Evolutionary conservation across 2,329 filamentous ascomycete genomes (phyloP).

Genomic region (Thermochaetoides dissita): DNA sequence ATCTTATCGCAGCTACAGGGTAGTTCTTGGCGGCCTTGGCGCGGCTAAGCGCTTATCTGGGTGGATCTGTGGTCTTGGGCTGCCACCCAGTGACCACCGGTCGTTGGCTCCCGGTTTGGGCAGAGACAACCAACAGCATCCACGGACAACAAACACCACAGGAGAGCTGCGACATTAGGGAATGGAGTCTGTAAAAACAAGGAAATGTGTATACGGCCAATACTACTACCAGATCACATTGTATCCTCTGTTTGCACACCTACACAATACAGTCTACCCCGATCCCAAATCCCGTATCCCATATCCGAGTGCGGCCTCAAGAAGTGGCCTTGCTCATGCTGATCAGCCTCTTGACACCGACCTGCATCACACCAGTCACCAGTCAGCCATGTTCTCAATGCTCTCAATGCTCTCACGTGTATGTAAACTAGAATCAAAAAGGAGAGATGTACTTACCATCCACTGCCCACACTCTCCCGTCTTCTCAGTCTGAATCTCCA

Average conservation of each 20-base stretch:
- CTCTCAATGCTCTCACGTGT: neutral
- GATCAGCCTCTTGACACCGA: constrained; percentile 63
- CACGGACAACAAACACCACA: too few species aligned
- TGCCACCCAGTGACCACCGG: too few species aligned
- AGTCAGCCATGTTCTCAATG: constrained; percentile 25
- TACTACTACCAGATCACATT: constrained; percentile 3
- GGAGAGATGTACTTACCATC: constrained; percentile 52
- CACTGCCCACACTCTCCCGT: constrained; percentile 71
- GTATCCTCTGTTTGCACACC: constrained; percentile 3
- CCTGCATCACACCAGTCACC: constrained; percentile 30
- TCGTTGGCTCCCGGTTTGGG: too few species aligned
- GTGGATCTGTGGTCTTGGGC: too few species aligned
- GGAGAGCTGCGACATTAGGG: too few species aligned
- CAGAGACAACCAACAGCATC: too few species aligned
- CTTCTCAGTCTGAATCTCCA: constrained; percentile 63
- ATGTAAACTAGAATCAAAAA: neutral
- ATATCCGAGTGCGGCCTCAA: constrained; percentile 19
- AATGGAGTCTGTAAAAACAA: neutral
- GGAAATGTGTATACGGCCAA: neutral
- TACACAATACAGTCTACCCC: neutral
- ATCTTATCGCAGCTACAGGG: constrained; percentile 12
- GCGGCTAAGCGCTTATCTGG: too few species aligned
- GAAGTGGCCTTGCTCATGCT: constrained; percentile 68
- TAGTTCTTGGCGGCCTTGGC: too few species aligned
- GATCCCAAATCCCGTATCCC: neutral